A percentile compares a stretch with the other conserved stretches of the same genome.
These are phyloP conservation scores for Blastocystis sp. DNA, from an alignment of 352 stramenopile species.

Conservation along the genomic window DNA sequence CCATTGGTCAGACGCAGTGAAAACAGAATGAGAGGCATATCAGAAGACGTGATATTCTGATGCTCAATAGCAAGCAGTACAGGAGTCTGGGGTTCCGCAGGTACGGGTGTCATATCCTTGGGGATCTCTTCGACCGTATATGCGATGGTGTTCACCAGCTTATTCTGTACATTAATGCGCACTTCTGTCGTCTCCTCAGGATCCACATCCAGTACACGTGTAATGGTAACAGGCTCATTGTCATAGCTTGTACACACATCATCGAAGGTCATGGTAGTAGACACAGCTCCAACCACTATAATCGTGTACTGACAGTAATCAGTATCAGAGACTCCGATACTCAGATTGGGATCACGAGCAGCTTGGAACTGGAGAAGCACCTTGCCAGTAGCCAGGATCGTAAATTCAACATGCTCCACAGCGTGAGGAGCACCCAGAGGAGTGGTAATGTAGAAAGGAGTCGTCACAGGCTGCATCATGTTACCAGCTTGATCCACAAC, in stretches of 20 bases:
- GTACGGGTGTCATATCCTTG: background rate
- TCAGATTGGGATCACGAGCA: background rate
- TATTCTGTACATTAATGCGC: background rate
- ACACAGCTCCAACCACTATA: background rate
- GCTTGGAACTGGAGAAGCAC: constrained; percentile 13
- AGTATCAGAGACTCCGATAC: background rate
- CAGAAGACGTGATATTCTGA: background rate
- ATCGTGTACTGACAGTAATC: constrained; percentile 9
- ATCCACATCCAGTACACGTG: background rate
- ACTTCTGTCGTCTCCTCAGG: background rate
- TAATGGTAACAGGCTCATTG: background rate
- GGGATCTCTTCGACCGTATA: background rate
- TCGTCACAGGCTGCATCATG: background rate
- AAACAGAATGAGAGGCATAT: background rate
- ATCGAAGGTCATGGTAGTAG: background rate
- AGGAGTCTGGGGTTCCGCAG: background rate
- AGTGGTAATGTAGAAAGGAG: background rate
- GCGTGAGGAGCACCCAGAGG: background rate
- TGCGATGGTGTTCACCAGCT: background rate
- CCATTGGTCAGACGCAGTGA: background rate
- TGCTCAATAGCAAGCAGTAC: background rate
- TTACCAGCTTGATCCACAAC: background rate
- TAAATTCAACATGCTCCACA: background rate
- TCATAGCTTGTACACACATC: constrained; percentile 9
- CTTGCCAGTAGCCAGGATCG: background rate